Base-by-base conservation (phyloP, 805 yeast species). In the Kodamaea leandrae region DNA sequence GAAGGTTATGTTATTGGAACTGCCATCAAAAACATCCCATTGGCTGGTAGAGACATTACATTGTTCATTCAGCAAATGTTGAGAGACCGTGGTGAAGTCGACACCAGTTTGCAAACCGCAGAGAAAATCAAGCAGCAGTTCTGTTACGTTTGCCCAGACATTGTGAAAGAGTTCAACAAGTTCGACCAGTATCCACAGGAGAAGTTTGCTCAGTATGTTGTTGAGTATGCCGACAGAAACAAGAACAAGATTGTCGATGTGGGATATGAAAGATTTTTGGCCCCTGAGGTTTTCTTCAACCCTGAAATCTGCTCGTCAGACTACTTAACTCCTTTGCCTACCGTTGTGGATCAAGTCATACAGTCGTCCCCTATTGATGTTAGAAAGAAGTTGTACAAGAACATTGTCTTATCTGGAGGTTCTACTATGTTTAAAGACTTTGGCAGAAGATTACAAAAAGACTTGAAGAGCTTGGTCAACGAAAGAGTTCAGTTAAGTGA, bases 1-100 rank as follows among this genome's bases (percentile, higher is more conserved):
- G 99, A 93, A 68, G 99, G 99, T 45, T 93, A 93, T 60, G 99
- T 93, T 24, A 93, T 93, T 61, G 99, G 98, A 4, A 83, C 96
- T 10, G 96, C 97, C 23, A 93, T 93, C 62, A 93, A 93, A 60
- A 91, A 93, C 63, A 88, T 93, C 44, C 99, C 99, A 44, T 84
- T 93, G 64, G 99, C 99, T 0, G 99, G 99, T 55, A 82, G 99
- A 67, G 99, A 93, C 62, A 91, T 93, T 54, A 93, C 99, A 2
- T 76, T 80, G 49, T 93, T 93, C 61, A 89, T 93, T 51, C 99
- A 93, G 71, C 80, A 87, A 34, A 72, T 93, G 60, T 74, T 93
- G 53, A 85, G 99, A 71, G 99, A 93, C 62, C 83, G 99, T 66
- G 96, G 96, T 53, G 99, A 93, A 71, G 73, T 79, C 10, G 98